Evolutionary conservation across 2,329 filamentous ascomycete species (phyloP).

Genomic region (Cladosporium austrohemisphaericum): DNA sequence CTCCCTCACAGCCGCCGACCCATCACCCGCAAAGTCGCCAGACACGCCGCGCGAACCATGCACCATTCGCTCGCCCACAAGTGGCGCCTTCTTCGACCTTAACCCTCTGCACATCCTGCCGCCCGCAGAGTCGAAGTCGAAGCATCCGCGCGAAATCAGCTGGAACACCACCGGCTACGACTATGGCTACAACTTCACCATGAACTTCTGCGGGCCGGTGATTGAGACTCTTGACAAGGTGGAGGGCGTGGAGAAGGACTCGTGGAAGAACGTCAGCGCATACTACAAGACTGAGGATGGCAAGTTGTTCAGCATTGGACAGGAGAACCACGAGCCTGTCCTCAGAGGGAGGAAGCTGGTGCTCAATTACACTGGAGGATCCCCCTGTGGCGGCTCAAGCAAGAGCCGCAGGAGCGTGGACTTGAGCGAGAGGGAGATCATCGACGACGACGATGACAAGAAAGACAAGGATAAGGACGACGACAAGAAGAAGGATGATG

Average conservation of each 20-base stretch:
- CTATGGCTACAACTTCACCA: constrained; percentile 74
- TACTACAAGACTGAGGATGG: constrained; percentile 63
- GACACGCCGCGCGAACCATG: constrained; percentile 51
- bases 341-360: constrained; percentile 64
- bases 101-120: constrained; percentile 53
- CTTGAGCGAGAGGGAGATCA: constrained; percentile 35
- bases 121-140: constrained; percentile 42
- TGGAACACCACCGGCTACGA: constrained; percentile 69
- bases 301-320: constrained; percentile 68
- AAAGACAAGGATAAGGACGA: constrained; percentile 33
- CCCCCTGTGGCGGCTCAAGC: constrained; percentile 40
- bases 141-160: constrained; percentile 57
- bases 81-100: constrained; percentile 61
- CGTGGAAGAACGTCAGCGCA: constrained; percentile 73
- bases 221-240: constrained; percentile 51
- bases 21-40: constrained; percentile 36
- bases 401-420: constrained; percentile 27
- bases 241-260: constrained; percentile 57
- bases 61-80: constrained; percentile 59
- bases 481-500: constrained; percentile 33
- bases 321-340: constrained; percentile 51
- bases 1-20: constrained; percentile 35
- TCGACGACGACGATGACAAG: constrained; percentile 36
- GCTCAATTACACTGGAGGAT: constrained; percentile 50
- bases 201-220: constrained; percentile 78